Percentiles rank a stretch among this genome's conserved stretches.
Evolutionary conservation across 78 protist genomes (phyloP).

Genomic region (Polysphondylium violaceum): DNA sequence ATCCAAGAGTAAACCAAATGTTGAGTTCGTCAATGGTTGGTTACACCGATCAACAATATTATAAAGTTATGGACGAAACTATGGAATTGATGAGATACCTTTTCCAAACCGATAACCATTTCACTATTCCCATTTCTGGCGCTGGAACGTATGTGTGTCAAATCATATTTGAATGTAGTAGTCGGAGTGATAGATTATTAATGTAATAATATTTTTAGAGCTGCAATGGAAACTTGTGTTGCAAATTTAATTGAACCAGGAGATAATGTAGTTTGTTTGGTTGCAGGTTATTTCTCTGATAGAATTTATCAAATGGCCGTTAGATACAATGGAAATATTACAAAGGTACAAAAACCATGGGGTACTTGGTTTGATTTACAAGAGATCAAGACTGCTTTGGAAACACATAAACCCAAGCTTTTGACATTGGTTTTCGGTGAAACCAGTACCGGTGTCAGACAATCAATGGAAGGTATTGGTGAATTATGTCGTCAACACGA

Average conservation of each 20-base stretch:
- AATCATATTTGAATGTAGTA: neutral
- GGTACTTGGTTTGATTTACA: constrained; percentile 73
- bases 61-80: constrained; percentile 80
- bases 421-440: constrained; percentile 81
- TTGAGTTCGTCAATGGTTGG: constrained; percentile 66
- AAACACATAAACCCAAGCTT: constrained; percentile 63
- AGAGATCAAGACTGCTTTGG: constrained; percentile 58
- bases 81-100: constrained; percentile 78
- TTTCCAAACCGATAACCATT: constrained; percentile 82
- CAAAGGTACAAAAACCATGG: constrained; percentile 41
- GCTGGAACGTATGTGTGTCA: constrained; percentile 73
- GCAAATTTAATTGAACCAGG: constrained; percentile 73
- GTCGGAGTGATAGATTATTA: neutral
- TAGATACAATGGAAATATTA: constrained; percentile 52
- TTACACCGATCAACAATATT: constrained; percentile 69
- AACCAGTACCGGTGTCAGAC: constrained; percentile 83
- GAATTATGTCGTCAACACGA: constrained; percentile 68
- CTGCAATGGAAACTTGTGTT: constrained; percentile 85
- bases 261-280: constrained; percentile 73
- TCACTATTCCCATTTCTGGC: constrained; percentile 83
- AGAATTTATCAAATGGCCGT: constrained; percentile 78
- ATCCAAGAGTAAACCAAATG: constrained; percentile 75
- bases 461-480: constrained; percentile 85
- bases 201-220: constrained; percentile 15
- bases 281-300: constrained; percentile 77